phyloP scores from a whole-genome alignment of 345 rosid genomes.

The Gossypium anomalum region DNA sequence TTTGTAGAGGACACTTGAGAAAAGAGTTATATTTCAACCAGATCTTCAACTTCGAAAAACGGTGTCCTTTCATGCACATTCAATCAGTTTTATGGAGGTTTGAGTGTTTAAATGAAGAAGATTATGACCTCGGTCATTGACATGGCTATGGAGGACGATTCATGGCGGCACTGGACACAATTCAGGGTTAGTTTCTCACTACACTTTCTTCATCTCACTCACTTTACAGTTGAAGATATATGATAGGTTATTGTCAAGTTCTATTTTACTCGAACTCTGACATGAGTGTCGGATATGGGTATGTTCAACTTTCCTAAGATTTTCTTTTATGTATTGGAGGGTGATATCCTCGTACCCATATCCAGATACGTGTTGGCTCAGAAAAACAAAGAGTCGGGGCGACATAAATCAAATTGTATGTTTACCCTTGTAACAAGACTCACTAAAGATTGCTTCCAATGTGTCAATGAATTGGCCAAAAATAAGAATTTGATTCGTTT shows the following conservation, averaged over 20 bases:
- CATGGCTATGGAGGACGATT: not conserved
- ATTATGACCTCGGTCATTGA: not conserved
- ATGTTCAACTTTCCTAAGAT: too few species aligned
- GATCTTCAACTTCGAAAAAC: not conserved
- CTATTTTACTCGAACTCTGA: not conserved
- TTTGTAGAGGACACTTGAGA: constrained; percentile 76
- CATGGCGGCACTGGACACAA: not conserved
- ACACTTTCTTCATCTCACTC: not conserved
- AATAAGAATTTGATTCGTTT: too few species aligned
- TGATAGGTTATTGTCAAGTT: not conserved
- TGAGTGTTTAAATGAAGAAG: not conserved
- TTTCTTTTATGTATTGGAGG: too few species aligned
- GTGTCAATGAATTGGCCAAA: not conserved
- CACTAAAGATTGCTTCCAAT: not conserved
- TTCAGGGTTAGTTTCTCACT: not conserved
- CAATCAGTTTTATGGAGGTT: not conserved
- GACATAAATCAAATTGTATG: too few species aligned
- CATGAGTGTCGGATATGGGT: not conserved
- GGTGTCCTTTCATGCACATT: constrained; percentile 23
- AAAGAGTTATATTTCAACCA: not conserved
- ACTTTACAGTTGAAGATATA: not conserved
- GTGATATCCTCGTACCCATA: too few species aligned
- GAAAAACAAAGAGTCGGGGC: not conserved
- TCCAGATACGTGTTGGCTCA: too few species aligned
- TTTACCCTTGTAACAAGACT: not conserved